Conservation (phyloP, 768 basidiomycete species). For the Tephrocybe sp. region DNA sequence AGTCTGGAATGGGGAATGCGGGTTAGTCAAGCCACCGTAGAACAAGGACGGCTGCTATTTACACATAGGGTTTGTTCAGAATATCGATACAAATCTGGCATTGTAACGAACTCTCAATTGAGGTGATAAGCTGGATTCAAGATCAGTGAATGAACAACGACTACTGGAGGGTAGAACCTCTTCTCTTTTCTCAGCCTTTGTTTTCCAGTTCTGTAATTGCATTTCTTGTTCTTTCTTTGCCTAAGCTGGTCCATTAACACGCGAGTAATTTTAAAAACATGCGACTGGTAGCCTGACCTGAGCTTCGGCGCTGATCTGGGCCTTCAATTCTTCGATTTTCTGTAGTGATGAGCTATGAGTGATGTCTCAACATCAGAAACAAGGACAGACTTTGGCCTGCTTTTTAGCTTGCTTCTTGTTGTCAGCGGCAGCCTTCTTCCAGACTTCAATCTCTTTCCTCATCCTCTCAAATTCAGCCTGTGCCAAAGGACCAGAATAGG, state of each 20-base stretch:
- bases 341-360: conserved; percentile 20
- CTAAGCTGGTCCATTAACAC: conserved; percentile 23
- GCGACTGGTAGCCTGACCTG: conserved; percentile 29
- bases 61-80: conserved; percentile 65
- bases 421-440: conserved; percentile 48
- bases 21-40: conserved; percentile 1
- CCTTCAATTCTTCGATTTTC: conserved; percentile 53
- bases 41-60: conserved; percentile 25
- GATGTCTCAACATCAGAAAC: neutral
- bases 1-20: conserved; percentile 41
- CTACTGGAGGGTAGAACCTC: conserved; percentile 41
- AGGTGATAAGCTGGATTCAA: conserved; percentile 43
- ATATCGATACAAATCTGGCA: conserved; percentile 81
- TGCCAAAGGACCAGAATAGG: conserved; percentile 34
- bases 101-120: conserved; percentile 57
- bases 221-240: conserved; percentile 43
- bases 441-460: conserved; percentile 53
- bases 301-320: conserved; percentile 35
- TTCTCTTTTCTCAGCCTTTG: conserved; percentile 49
- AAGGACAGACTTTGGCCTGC: conserved; percentile 51
- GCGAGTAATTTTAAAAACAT: neutral
- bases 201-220: conserved; percentile 41
- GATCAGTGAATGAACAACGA: neutral
- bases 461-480: conserved; percentile 50
- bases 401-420: conserved; percentile 50